Percentiles rank a stretch among this genome's conserved stretches.
Evolutionary conservation across 345 rosid species (phyloP).

Genomic region (Viola odorata): DNA sequence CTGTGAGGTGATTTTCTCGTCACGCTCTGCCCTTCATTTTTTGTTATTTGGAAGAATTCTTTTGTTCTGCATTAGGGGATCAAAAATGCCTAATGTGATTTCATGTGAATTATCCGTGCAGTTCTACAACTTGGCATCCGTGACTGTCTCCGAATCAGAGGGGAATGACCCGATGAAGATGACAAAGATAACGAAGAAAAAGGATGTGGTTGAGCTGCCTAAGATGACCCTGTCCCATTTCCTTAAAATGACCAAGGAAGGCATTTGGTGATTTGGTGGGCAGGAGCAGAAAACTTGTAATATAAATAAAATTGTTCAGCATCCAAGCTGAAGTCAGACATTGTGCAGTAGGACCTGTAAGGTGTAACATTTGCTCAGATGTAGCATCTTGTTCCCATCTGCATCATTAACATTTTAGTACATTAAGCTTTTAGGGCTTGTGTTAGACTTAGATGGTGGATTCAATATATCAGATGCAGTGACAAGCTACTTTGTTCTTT

Average conservation of each 20-base stretch:
- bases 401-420: no score
- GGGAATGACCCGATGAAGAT: conserved; percentile 40
- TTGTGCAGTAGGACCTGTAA: no score
- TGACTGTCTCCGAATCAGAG: conserved; percentile 47
- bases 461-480: no score
- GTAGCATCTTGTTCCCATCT: conserved; percentile 1
- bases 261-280: conserved; percentile 51
- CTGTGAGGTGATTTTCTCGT: conserved; percentile 60
- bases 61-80: background rate
- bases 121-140: conserved; percentile 81
- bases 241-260: conserved; percentile 82
- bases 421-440: no score
- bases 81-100: background rate
- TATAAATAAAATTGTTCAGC: conserved; percentile 8
- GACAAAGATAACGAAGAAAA: conserved; percentile 60
- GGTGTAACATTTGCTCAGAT: conserved; percentile 10
- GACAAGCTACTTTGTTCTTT: no score
- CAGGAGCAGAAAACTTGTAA: conserved; percentile 5
- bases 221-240: conserved; percentile 53
- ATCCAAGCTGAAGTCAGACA: background rate
- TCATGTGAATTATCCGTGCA: conserved; percentile 20
- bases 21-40: background rate
- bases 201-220: conserved; percentile 42
- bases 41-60: background rate
- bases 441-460: no score